Base-by-base conservation (phyloP, 495 filamentous ascomycete genomes). In the Trichoderma erinaceum region DNA sequence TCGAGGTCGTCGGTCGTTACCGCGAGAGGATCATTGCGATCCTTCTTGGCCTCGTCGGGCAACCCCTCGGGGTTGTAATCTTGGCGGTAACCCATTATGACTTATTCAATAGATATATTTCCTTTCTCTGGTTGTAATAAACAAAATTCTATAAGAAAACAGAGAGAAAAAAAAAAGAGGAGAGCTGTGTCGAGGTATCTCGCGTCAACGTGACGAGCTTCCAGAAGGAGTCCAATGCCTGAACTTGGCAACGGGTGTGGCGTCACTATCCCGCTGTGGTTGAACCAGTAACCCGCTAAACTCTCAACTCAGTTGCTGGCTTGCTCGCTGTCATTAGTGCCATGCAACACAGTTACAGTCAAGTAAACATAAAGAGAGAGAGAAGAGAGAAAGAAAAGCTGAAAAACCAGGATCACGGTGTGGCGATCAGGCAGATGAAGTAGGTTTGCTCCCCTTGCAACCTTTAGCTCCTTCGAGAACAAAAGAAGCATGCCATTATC, bases 391-490 rank as follows among this genome's bases (percentile, higher is more conserved):
- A 3, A 27, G 56, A 13, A 32, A 32, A 61, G 56, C 0, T 29
- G 16, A 61, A 25, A 21, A 61, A 21, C n/a, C 0, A 48, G n/a
- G 12, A 48, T 12, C 11, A 61, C 56, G 56, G n/a, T 12, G 23
- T 21, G 27, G 56, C 56, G 27, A 29, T 29, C 5, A 29, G 16
- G 56, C 27, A 61, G 56, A 18, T 52, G 13, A 61, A 61, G 56
- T 32, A 61, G 56, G 56, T 23, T 52, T 25, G 11, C 3, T 18
- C 23, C n/a, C n/a, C 56, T 32, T 61, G 56, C 56, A 61, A 29
- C 56, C 13, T 16, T 61, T 61, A 61, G 56, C 56, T 18, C 25
- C 25, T 61, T 61, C 56, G 56, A 61, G 56, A 61, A 61, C 8
- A 61, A 61, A 61, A 32, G 27, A 61, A 32, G 12, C 56, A 61